phyloP scores from a whole-genome alignment of 306 rosid genomes.

The Hippophae rhamnoides region DNA sequence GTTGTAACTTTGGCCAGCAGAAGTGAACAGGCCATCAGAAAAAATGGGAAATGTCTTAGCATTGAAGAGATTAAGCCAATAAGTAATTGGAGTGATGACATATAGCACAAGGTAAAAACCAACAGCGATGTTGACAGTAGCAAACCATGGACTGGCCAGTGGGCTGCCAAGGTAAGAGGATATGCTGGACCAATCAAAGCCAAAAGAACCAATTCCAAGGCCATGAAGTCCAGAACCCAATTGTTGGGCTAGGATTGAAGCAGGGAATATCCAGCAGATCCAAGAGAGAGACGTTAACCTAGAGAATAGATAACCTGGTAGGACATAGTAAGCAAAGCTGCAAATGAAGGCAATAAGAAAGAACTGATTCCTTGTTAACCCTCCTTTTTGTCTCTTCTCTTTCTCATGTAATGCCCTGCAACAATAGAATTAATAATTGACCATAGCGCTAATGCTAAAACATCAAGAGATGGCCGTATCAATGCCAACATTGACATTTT shows the following conservation, averaged over 20 bases:
- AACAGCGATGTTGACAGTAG: slow-evolving; percentile 67
- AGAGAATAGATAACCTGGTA: slow-evolving; percentile 71
- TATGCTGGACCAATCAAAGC: slow-evolving; percentile 73
- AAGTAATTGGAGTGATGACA: slow-evolving; percentile 45
- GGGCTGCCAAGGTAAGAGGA: slow-evolving; percentile 78
- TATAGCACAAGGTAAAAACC: slow-evolving; percentile 55
- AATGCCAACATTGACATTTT: background rate
- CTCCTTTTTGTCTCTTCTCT: slow-evolving; percentile 49
- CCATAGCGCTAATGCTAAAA: too few relatives aligned
- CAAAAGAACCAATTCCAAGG: slow-evolving; percentile 63
- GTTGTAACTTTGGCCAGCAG: slow-evolving; percentile 55
- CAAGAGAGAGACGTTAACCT: slow-evolving; percentile 64
- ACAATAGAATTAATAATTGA: background rate
- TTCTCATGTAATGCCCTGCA: slow-evolving; percentile 70
- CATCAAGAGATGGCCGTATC: background rate
- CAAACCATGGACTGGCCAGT: slow-evolving; percentile 89
- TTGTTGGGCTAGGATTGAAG: slow-evolving; percentile 58
- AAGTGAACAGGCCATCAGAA: slow-evolving; percentile 56
- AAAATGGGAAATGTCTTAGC: slow-evolving; percentile 71
- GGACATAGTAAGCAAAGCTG: slow-evolving; percentile 65
- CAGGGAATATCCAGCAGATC: slow-evolving; percentile 72
- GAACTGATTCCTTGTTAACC: slow-evolving; percentile 51
- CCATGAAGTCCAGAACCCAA: slow-evolving; percentile 74
- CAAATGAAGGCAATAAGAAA: slow-evolving; percentile 59
- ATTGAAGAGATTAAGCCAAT: slow-evolving; percentile 48